Evolutionary conservation across 257 asterid genomes (phyloP).

Genomic region (Solanum dulcamara): DNA sequence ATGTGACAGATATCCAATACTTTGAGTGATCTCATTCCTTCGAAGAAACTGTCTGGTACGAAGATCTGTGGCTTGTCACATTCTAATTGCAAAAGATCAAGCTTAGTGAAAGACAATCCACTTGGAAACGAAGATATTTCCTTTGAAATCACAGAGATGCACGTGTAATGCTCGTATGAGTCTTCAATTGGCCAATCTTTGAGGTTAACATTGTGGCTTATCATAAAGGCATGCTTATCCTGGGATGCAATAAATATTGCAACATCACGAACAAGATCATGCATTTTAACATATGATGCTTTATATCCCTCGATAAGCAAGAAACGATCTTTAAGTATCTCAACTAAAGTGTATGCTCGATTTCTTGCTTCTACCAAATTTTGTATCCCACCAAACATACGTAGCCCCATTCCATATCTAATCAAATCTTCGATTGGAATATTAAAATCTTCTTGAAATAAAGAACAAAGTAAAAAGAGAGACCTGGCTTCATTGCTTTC

Average conservation of each 20-base stretch:
- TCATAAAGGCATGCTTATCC: background rate
- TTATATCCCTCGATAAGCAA: background rate
- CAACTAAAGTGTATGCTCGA: background rate
- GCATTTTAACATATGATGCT: background rate
- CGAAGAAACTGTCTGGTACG: background rate
- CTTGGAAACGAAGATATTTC: background rate
- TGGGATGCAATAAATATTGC: background rate
- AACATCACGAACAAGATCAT: background rate
- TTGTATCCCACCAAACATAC: background rate
- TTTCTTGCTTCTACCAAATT: background rate
- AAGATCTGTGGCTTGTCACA: background rate
- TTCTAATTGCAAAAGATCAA: background rate
- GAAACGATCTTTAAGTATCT: background rate
- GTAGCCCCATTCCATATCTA: background rate
- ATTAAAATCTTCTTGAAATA: background rate
- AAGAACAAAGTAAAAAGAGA: background rate
- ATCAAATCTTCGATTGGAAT: background rate
- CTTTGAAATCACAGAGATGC: background rate
- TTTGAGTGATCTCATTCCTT: background rate
- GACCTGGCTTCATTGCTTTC: background rate
- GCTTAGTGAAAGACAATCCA: background rate
- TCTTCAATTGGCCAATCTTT: background rate
- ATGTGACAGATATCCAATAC: background rate
- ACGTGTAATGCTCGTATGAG: background rate
- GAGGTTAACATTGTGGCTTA: background rate